These are phyloP conservation scores for Aspergillus heteromorphus DNA, from an alignment of 495 filamentous ascomycete species.

Conservation along the genomic window DNA sequence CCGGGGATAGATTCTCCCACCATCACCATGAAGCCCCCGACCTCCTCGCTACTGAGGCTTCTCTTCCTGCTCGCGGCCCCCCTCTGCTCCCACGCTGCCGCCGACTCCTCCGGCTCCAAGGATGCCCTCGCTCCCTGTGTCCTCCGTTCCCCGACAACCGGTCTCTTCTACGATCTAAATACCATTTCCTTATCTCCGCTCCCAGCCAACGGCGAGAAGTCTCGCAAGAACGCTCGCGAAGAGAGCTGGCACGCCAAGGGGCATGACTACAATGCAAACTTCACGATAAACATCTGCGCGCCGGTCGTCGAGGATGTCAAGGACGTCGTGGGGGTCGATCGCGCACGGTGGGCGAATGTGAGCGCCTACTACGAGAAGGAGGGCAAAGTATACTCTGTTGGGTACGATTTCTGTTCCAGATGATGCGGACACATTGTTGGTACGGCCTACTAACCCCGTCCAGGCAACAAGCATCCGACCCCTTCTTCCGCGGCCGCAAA, in stretches of 20 bases:
- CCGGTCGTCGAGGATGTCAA: constrained; percentile 73
- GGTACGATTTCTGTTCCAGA: constrained; percentile 46
- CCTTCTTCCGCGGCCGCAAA: constrained; percentile 80
- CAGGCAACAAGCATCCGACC: constrained; percentile 62
- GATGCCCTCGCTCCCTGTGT: constrained; percentile 59
- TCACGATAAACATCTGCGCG: constrained; percentile 91
- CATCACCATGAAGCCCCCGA: constrained; percentile 20
- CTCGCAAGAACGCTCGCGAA: constrained; percentile 54
- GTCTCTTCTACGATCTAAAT: constrained; percentile 86
- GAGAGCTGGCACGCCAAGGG: constrained; percentile 79
- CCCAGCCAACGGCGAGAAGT: constrained; percentile 48
- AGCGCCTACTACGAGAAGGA: constrained; percentile 81
- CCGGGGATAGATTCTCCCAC: neutral
- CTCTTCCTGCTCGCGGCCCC: constrained; percentile 16
- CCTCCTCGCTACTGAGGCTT: constrained; percentile 11
- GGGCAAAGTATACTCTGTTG: constrained; percentile 75
- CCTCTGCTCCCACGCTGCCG: constrained; percentile 17
- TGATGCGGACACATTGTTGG: neutral
- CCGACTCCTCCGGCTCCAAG: constrained; percentile 22
- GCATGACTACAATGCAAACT: constrained; percentile 82
- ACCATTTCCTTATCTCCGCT: constrained; percentile 59
- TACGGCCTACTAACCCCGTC: neutral
- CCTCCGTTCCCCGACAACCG: constrained; percentile 63
- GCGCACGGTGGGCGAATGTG: constrained; percentile 67
- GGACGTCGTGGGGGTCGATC: constrained; percentile 64